Evolutionary conservation across 257 asterid genomes (phyloP), one percentile per base, ranked within the genome.

Genomic region (Plantago elongata): DNA sequence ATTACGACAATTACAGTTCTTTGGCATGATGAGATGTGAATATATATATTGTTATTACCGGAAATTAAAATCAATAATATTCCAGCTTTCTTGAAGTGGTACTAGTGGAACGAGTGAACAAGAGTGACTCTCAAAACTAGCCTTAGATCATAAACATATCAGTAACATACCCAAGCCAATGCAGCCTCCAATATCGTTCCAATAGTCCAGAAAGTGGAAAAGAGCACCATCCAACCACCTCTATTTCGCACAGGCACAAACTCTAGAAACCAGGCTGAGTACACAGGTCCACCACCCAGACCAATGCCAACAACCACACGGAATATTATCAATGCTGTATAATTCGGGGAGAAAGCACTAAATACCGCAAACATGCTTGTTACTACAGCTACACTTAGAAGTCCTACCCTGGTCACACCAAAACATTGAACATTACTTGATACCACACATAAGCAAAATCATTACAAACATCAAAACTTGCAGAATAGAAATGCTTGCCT

Each of bases 191-290:
- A 77, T 65, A 90, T 83, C 14, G 92, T 78, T 74, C 95, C 95
- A 67, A 87, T 12, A 50, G 92, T 75, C 97, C 92, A 83, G 71
- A 79, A 83, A 14, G 88, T 71, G 44, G 84, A 75, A 65, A 83
- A 84, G 40, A 83, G 29, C 62, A 84, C 88, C 95, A 90, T 83
- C 97, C 95, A 87, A 45, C 60, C 63, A 65, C 95, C 97, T 63
- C 95, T 74, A 64, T 71, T 81, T 56, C n/a, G 75, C 43, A 77
- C 72, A 43, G 95, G 95, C 66, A 89, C 80, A 77, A 90, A 87
- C 77, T 90, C 95, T 13, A 87, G 81, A 82, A 83, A 87, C 97
- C 95, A 90, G 59, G 95, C 64, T 30, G 86, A 70, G 76, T 87
- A 90, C 51, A 87, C 92, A 8, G 88, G 88, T 37, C 88, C 95